Base-by-base conservation (phyloP, 768 basidiomycete genomes). In the Obba rivulosa region DNA sequence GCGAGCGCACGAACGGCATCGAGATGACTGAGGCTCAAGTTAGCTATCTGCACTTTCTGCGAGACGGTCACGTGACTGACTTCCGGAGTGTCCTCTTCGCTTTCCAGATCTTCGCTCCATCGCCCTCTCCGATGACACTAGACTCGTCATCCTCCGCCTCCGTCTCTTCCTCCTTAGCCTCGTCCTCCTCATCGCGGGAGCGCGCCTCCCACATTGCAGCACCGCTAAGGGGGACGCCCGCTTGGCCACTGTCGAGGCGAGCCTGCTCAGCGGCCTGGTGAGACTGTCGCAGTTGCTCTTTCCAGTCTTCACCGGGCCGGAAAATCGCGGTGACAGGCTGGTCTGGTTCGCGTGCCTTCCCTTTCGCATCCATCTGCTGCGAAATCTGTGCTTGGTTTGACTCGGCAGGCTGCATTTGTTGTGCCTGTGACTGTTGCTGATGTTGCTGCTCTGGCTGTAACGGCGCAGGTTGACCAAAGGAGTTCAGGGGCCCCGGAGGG, bases 1-100 rank as follows among this genome's bases (percentile, higher is more conserved):
- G 89, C 84, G 20, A 98, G 72, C 7, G 90, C 85, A 45, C 94
- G 83, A 35, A 96, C 92, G 13, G 91, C 83, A 65, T 97, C 95
- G 52, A 99, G 73, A 66, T 99, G 96, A 65, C 92, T 95, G 50
- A 40, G 31, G 46, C 41, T 52, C 52, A 62, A 28, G 53, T 59
- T 49, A 52, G 49, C 35, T 44, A 24, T 40, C 14, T 17, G 20
- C 3, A 10, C 21, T 20, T 42, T 39, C 21, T 41, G 40, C 38
- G 37, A 37, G 31, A 37, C 31, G 37, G 34, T 54, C 52, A 58
- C 21, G 47, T 43, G 43, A 77, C 91, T 69, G 62, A 94, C 88
- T 91, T 92, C 74, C 91, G 78, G 59, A 98, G 69, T 38, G 87
- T 93, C 66, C 87, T 77, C 66, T 86, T 89, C 24, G 86, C 75